Conservation (phyloP, 495 filamentous ascomycete species). For the Aspergillus coremiiformis region DNA sequence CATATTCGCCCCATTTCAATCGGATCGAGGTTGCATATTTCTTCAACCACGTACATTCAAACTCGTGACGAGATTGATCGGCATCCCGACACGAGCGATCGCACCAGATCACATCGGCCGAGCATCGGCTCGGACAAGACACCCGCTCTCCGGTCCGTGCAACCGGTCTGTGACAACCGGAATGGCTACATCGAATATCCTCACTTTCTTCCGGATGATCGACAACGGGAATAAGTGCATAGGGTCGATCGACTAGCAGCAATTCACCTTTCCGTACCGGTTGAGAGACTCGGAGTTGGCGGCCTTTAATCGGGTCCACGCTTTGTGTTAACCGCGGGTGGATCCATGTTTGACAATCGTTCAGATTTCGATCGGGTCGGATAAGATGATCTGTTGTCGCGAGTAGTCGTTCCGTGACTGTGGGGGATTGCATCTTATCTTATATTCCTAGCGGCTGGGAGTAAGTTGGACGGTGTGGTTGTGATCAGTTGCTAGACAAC, state of each 20-base stretch:
- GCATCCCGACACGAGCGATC: slow-evolving; percentile 15
- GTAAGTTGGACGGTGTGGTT: background rate
- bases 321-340: slow-evolving; percentile 29
- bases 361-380: background rate
- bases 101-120: slow-evolving; percentile 31
- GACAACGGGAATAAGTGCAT: slow-evolving; percentile 30
- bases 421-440: slow-evolving; percentile 1
- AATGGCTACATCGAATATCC: slow-evolving; percentile 29
- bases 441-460: too few species aligned
- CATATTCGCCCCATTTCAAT: slow-evolving; percentile 31
- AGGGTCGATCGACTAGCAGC: slow-evolving; percentile 30
- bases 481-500: background rate
- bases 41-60: slow-evolving; percentile 35
- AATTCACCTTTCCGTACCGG: slow-evolving; percentile 23
- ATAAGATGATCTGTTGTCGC: slow-evolving; percentile 3
- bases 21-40: slow-evolving; percentile 22
- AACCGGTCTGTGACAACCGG: slow-evolving; percentile 22
- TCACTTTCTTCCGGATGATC: slow-evolving; percentile 19
- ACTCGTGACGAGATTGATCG: slow-evolving; percentile 24
- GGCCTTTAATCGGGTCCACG: slow-evolving; percentile 29
- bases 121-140: slow-evolving; percentile 23
- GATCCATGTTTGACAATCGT: slow-evolving; percentile 17
- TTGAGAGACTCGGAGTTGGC: slow-evolving; percentile 25
- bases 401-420: background rate
- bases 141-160: slow-evolving; percentile 6